Evolutionary conservation across 1,284 basidiomycete species (phyloP).

Genomic region (Psilocybe mexicana): DNA sequence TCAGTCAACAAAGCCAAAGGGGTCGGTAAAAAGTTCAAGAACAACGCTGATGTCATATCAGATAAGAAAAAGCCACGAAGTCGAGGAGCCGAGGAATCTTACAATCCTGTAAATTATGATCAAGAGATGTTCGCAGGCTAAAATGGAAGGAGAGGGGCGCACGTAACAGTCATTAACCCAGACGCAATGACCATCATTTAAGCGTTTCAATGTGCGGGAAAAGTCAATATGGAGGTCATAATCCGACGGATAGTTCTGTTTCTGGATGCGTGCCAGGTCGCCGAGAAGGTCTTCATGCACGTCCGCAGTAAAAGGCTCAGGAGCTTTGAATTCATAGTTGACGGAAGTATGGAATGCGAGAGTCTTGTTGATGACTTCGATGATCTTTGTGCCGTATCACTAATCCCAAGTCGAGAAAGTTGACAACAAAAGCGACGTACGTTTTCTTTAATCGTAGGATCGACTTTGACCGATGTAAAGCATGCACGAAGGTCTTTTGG

Average conservation of each 20-base stretch:
- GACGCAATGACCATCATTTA: constrained; percentile 51
- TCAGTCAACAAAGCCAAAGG: constrained; percentile 54
- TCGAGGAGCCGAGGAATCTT: background rate
- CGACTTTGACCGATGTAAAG: constrained; percentile 37
- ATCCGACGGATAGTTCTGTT: constrained; percentile 48
- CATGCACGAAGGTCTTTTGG: constrained; percentile 42
- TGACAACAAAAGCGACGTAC: constrained; percentile 25
- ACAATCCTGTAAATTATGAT: constrained; percentile 44
- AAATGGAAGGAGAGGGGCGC: constrained; percentile 6
- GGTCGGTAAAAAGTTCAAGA: constrained; percentile 54
- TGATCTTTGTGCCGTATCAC: constrained; percentile 37
- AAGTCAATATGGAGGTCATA: constrained; percentile 59
- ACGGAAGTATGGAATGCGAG: constrained; percentile 63
- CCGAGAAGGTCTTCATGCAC: constrained; percentile 61
- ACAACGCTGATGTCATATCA: constrained; percentile 37
- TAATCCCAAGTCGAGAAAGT: background rate
- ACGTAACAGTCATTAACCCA: constrained; percentile 40
- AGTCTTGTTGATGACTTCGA: constrained; percentile 60
- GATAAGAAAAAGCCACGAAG: background rate
- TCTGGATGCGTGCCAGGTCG: constrained; percentile 52
- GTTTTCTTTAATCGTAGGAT: constrained; percentile 37
- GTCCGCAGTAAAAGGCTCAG: constrained; percentile 38
- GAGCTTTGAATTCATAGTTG: constrained; percentile 52
- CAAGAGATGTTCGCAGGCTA: constrained; percentile 35
- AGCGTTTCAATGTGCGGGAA: constrained; percentile 53